Conservation (phyloP, 192 early-diverging fungal genomes). For the Ambispora gerdemannii region DNA sequence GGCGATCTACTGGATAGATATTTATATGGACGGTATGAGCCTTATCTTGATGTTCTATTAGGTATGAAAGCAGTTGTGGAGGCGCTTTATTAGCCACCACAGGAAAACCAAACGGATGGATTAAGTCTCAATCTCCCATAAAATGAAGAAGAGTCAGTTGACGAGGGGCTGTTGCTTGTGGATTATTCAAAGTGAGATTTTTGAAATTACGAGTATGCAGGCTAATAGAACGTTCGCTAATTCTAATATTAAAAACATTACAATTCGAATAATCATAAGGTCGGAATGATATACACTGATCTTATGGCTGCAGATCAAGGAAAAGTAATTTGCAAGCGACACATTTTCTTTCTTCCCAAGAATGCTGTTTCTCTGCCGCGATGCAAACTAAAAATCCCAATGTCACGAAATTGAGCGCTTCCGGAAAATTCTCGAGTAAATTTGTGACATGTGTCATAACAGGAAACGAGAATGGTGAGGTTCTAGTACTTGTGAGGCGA, state of each 20-base stretch:
- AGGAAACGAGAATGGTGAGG: slow-evolving; percentile 84
- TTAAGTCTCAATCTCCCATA: slow-evolving; percentile 58
- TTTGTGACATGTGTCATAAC: slow-evolving; percentile 94
- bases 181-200: slow-evolving; percentile 44
- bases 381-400: slow-evolving; percentile 77
- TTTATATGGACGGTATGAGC: slow-evolving; percentile 88
- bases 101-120: slow-evolving; percentile 76
- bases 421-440: slow-evolving; percentile 83
- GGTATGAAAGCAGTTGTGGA: slow-evolving; percentile 96
- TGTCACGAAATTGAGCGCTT: slow-evolving; percentile 64
- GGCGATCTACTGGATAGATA: slow-evolving; percentile 88
- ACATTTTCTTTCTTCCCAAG: slow-evolving; percentile 90
- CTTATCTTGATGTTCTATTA: slow-evolving; percentile 86
- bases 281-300: slow-evolving; percentile 96
- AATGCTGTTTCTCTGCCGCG: slow-evolving; percentile 80
- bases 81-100: slow-evolving; percentile 91
- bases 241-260: not conserved
- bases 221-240: no score
- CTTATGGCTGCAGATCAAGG: slow-evolving; percentile 71
- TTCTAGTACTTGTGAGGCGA: slow-evolving; percentile 83
- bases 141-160: slow-evolving; percentile 56
- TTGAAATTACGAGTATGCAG: not conserved
- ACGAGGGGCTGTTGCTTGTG: slow-evolving; percentile 63
- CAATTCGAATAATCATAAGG: slow-evolving; percentile 28
- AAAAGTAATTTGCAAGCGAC: slow-evolving; percentile 84